phyloP scores from a whole-genome alignment of 2,329 filamentous ascomycete genomes.

The Didymella keratinophila region DNA sequence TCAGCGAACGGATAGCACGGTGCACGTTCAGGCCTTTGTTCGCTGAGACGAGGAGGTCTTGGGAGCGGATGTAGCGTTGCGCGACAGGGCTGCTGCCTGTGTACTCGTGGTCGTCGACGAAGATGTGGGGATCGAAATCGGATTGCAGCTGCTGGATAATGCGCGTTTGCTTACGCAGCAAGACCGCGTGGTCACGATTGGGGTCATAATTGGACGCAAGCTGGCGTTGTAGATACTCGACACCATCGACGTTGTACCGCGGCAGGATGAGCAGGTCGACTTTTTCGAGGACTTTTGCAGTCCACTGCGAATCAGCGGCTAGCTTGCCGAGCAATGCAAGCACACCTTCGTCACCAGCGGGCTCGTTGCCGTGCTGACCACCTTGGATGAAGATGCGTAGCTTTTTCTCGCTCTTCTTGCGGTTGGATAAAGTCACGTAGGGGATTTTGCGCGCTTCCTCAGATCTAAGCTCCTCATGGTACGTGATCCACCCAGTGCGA shows the following conservation, averaged over 20 bases:
- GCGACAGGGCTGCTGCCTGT: conserved; percentile 24
- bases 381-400: conserved; percentile 42
- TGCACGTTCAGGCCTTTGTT: conserved; percentile 45
- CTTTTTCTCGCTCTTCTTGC: conserved; percentile 22
- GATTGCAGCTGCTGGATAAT: conserved; percentile 33
- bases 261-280: conserved; percentile 36
- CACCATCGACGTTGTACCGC: conserved; percentile 42
- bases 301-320: conserved; percentile 34
- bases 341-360: conserved; percentile 40
- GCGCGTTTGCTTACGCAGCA: conserved; percentile 35
- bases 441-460: conserved; percentile 37
- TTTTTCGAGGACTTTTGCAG: conserved; percentile 30
- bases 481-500: conserved; percentile 34
- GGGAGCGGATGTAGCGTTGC: conserved; percentile 31
- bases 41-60: conserved; percentile 37
- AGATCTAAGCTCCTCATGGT: conserved; percentile 26
- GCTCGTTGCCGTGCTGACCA: conserved; percentile 42
- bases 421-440: conserved; percentile 29
- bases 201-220: conserved; percentile 36
- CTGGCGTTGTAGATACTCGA: conserved; percentile 34
- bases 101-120: conserved; percentile 41
- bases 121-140: conserved; percentile 37
- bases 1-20: conserved; percentile 34
- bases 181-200: conserved; percentile 41
- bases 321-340: conserved; percentile 41